phyloP scores from a whole-genome alignment of 2,329 filamentous ascomycete genomes.

The Parafenestella ontariensis region DNA sequence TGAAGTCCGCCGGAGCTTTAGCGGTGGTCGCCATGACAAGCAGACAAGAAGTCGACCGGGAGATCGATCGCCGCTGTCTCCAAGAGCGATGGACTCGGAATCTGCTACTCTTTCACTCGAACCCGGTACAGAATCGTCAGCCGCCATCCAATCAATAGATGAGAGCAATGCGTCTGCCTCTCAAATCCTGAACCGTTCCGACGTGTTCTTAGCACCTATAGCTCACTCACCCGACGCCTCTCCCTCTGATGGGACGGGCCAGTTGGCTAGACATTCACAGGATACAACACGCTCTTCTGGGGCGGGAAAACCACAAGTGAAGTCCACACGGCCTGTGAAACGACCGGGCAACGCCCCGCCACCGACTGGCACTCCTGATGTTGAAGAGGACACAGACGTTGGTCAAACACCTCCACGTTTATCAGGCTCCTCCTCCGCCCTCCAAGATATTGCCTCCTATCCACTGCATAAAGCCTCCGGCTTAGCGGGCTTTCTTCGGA shows the following conservation, averaged over 20 bases:
- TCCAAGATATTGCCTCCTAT: slow-evolving; percentile 72
- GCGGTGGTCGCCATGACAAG: slow-evolving; percentile 62
- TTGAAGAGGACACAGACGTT: slow-evolving; percentile 38
- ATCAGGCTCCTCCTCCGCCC: slow-evolving; percentile 57
- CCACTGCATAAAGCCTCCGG: slow-evolving; percentile 83
- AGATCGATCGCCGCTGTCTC: slow-evolving; percentile 58
- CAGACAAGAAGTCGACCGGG: slow-evolving; percentile 58
- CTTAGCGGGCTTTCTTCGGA: slow-evolving; percentile 82
- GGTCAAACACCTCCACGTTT: slow-evolving; percentile 34
- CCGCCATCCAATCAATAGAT: slow-evolving; percentile 67
- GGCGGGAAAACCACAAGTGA: slow-evolving; percentile 22
- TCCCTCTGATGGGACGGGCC: slow-evolving; percentile 31
- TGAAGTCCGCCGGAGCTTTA: slow-evolving; percentile 66
- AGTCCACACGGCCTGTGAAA: slow-evolving; percentile 17
- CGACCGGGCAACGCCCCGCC: slow-evolving; percentile 17
- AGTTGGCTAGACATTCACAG: slow-evolving; percentile 40
- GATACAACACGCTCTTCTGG: slow-evolving; percentile 48
- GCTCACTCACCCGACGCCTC: slow-evolving; percentile 51
- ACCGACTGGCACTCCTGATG: slow-evolving; percentile 21
- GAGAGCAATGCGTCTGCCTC: slow-evolving; percentile 83
- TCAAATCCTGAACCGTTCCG: slow-evolving; percentile 85
- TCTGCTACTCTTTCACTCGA: slow-evolving; percentile 78
- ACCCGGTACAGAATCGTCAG: slow-evolving; percentile 75
- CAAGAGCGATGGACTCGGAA: slow-evolving; percentile 68
- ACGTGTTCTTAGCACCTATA: slow-evolving; percentile 84